Evolutionary conservation across 2,329 filamentous ascomycete species (phyloP).

Genomic region (Phaeosphaeriaceae sp.): DNA sequence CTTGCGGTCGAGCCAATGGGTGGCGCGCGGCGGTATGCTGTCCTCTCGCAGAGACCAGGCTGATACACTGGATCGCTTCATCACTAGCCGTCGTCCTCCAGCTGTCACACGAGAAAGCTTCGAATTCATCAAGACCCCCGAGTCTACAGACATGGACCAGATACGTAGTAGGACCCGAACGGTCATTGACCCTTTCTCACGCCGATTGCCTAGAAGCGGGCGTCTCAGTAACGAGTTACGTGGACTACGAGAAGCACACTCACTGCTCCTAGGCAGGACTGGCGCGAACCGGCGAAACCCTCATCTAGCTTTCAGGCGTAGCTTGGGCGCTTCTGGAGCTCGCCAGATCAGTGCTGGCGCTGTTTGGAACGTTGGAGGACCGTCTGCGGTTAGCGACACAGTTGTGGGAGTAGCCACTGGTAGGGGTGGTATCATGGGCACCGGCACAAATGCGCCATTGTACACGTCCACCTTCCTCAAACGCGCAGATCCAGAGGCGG

Average conservation of each 20-base stretch:
- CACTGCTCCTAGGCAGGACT: constrained; percentile 29
- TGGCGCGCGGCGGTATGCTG: constrained; percentile 29
- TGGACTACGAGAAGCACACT: constrained; percentile 42
- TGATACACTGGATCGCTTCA: constrained; percentile 64
- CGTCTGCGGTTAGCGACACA: constrained; percentile 63
- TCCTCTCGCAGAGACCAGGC: constrained; percentile 24
- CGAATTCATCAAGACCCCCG: constrained; percentile 58
- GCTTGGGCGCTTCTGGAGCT: constrained; percentile 20
- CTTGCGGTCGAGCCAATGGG: constrained; percentile 42
- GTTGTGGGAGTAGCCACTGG: constrained; percentile 64
- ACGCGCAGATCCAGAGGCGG: constrained; percentile 61
- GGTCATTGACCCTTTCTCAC: constrained; percentile 61
- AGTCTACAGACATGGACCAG: constrained; percentile 56
- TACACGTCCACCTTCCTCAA: constrained; percentile 65
- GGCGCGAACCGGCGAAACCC: constrained; percentile 23
- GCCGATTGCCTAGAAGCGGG: constrained; percentile 43
- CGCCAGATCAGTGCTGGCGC: constrained; percentile 69
- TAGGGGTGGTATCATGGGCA: constrained; percentile 68
- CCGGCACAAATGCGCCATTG: constrained; percentile 74
- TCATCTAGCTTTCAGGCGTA: constrained; percentile 31
- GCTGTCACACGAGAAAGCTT: constrained; percentile 57
- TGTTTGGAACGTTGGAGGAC: constrained; percentile 80
- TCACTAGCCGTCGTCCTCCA: constrained; percentile 56
- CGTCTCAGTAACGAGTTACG: constrained; percentile 43
- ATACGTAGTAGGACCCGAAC: constrained; percentile 53